Conservation (phyloP, 148 eudicot genomes). For the Suaeda aralocaspica region DNA sequence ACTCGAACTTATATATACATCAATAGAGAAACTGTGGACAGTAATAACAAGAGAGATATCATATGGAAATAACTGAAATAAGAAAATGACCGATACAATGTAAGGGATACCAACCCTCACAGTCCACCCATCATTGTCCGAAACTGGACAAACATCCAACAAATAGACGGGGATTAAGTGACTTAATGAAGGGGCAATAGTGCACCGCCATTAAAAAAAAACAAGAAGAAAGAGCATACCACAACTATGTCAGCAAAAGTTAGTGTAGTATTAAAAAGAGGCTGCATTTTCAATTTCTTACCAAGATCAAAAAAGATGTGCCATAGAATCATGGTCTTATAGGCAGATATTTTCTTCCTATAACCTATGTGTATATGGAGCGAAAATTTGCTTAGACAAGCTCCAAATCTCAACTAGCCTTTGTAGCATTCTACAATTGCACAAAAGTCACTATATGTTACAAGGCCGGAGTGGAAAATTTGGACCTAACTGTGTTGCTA, state of each 20-base stretch:
- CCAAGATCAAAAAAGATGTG: conserved; percentile 7
- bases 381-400: not conserved
- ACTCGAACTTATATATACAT: no score
- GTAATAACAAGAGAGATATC: no score
- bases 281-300: conserved; percentile 2
- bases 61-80: no score
- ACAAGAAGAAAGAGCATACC: not conserved
- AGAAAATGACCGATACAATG: no score
- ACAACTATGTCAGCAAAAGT: not conserved
- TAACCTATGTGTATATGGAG: not conserved
- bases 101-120: no score
- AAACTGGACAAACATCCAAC: no score
- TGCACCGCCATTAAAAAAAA: no score
- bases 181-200: no score
- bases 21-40: no score
- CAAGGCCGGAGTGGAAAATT: not conserved
- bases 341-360: not conserved
- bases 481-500: conserved; percentile 12
- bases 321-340: not conserved
- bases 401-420: not conserved
- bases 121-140: no score
- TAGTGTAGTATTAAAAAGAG: not conserved
- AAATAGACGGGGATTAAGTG: no score
- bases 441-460: conserved; percentile 4
- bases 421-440: conserved; percentile 9